phyloP scores from a whole-genome alignment of 1,139 yeast species.

The Entelexis paramagnoliae region DNA sequence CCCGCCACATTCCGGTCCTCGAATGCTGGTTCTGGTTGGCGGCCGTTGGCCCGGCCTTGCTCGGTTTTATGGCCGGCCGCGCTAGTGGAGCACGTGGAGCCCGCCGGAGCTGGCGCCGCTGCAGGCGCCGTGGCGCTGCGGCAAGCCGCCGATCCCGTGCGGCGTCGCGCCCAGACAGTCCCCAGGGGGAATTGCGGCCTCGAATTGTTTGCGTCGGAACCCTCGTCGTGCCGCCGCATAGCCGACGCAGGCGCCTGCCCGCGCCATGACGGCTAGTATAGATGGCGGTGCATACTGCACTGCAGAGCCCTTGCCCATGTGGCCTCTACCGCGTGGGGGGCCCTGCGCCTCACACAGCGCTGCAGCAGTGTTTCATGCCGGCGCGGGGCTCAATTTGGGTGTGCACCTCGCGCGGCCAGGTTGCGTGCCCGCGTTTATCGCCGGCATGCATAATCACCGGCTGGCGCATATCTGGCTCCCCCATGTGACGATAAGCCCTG shows the following conservation, averaged over 20 bases:
- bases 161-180: too few relatives aligned
- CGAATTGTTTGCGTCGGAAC: background rate
- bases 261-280: too few relatives aligned
- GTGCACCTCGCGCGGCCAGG: background rate
- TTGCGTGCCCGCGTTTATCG: background rate
- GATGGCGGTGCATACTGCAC: background rate
- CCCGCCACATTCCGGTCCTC: too few relatives aligned
- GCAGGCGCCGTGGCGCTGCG: too few relatives aligned
- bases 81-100: too few relatives aligned
- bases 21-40: too few relatives aligned
- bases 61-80: too few relatives aligned
- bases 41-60: too few relatives aligned
- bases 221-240: background rate
- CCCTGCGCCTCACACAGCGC: background rate
- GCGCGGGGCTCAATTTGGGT: background rate
- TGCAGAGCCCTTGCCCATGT: constrained; percentile 2
- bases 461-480: background rate
- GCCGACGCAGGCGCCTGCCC: background rate
- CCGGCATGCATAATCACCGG: background rate
- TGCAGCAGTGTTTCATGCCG: background rate
- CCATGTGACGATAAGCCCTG: background rate
- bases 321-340: background rate
- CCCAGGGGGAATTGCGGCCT: too few relatives aligned
- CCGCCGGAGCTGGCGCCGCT: too few relatives aligned
- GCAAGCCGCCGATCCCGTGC: too few relatives aligned